Conservation (phyloP, 164 flowering plant genomes). For the Aristolochia californica region DNA sequence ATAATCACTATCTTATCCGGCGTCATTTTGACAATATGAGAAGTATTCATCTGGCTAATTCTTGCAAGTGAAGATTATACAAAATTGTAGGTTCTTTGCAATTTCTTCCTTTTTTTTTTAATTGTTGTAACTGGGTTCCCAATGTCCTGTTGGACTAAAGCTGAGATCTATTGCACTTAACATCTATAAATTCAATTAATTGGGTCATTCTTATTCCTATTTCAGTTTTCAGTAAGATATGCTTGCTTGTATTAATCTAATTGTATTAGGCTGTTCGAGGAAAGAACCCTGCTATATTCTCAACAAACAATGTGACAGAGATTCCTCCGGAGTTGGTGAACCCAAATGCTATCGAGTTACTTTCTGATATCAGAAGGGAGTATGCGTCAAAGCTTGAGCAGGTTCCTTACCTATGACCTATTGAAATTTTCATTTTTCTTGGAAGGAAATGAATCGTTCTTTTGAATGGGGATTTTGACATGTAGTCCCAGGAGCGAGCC, state of each 20-base stretch:
- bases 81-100: no score
- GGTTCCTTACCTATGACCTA: conserved; percentile 20
- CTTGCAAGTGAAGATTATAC: no score
- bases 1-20: no score
- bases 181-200: neutral
- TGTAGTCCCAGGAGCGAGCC: conserved; percentile 72
- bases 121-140: no score
- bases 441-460: no score
- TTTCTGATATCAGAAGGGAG: conserved; percentile 55
- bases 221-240: neutral
- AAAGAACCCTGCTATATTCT: conserved; percentile 17
- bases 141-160: no score
- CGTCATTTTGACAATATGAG: no score
- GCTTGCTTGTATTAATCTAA: neutral
- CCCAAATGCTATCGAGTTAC: conserved; percentile 47
- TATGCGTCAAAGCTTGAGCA: conserved; percentile 58
- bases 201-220: neutral
- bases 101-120: no score
- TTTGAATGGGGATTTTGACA: conserved; percentile 1
- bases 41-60: no score
- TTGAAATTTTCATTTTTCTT: neutral
- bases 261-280: conserved; percentile 31
- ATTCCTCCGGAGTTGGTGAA: conserved; percentile 37
- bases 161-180: neutral
- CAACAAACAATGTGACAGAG: conserved; percentile 22